Evolutionary conservation across 331 rosid genomes (phyloP).

Genomic region (Malus hybrid): DNA sequence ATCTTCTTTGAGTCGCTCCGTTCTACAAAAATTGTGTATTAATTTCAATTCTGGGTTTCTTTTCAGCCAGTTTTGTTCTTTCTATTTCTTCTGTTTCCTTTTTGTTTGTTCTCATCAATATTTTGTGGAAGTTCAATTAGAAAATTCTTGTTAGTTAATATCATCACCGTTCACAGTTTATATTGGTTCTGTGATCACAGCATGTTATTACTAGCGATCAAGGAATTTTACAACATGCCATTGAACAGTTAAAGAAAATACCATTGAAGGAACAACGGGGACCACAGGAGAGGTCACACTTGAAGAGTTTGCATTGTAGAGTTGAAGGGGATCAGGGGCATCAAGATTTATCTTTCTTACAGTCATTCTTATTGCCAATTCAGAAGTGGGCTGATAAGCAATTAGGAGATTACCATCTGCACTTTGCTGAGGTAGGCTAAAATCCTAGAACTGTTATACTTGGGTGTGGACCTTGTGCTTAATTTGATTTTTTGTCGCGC

Average conservation of each 20-base stretch:
- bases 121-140: neutral
- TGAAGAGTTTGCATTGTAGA: constrained; percentile 67
- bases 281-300: constrained; percentile 82
- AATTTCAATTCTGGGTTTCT: neutral
- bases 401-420: constrained; percentile 88
- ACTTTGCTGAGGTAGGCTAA: constrained; percentile 74
- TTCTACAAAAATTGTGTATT: neutral
- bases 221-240: constrained; percentile 72
- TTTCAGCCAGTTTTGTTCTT: neutral
- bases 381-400: constrained; percentile 83
- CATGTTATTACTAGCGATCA: constrained; percentile 84
- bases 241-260: constrained; percentile 85
- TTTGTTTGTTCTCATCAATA: neutral
- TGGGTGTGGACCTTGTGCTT: neutral
- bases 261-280: constrained; percentile 96
- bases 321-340: constrained; percentile 48
- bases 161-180: neutral
- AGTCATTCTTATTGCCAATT: constrained; percentile 74
- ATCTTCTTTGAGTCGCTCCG: neutral
- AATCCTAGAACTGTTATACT: constrained; percentile 1
- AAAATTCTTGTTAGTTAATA: neutral
- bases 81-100: neutral
- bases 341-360: constrained; percentile 66
- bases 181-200: constrained; percentile 29
- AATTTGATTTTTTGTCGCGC: neutral